These are phyloP conservation scores for Leptographium procerum DNA, from an alignment of 2,329 filamentous ascomycete genomes.

Conservation along the genomic window DNA sequence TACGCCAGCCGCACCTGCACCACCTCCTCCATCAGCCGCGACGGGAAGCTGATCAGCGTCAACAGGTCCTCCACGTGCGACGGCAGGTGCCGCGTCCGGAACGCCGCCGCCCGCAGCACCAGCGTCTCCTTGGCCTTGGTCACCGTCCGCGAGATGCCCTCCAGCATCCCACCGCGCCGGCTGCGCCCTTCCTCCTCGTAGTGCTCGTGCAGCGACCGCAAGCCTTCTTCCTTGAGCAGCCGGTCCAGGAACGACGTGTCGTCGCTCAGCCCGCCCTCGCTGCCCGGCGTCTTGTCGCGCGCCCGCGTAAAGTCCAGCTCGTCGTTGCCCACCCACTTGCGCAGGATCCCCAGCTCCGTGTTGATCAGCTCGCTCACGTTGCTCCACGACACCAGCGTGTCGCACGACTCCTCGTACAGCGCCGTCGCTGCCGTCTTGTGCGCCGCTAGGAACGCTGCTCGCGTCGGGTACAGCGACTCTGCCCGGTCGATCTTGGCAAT, in stretches of 20 bases:
- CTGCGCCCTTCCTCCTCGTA: constrained; percentile 29
- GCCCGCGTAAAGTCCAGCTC: constrained; percentile 82
- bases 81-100: constrained; percentile 80
- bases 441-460: constrained; percentile 58
- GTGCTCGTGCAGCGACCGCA: constrained; percentile 82
- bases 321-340: constrained; percentile 93
- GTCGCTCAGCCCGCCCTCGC: constrained; percentile 57
- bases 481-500: constrained; percentile 84
- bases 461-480: constrained; percentile 75
- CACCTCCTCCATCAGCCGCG: constrained; percentile 89
- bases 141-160: constrained; percentile 75
- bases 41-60: constrained; percentile 94
- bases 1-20: constrained; percentile 86
- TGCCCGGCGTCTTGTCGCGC: constrained; percentile 54
- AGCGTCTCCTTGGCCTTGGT: constrained; percentile 86
- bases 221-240: constrained; percentile 86
- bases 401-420: constrained; percentile 70
- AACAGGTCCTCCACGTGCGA: constrained; percentile 95
- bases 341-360: constrained; percentile 79
- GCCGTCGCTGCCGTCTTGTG: constrained; percentile 68
- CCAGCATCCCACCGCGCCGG: constrained; percentile 63
- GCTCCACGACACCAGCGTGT: constrained; percentile 89
- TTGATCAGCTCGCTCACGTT: constrained; percentile 96
- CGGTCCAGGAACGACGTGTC: constrained; percentile 91
- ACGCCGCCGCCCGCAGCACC: constrained; percentile 74